Base-by-base conservation (phyloP, 202 grass and related monocot species). In the Brachypodium distachyon region DNA sequence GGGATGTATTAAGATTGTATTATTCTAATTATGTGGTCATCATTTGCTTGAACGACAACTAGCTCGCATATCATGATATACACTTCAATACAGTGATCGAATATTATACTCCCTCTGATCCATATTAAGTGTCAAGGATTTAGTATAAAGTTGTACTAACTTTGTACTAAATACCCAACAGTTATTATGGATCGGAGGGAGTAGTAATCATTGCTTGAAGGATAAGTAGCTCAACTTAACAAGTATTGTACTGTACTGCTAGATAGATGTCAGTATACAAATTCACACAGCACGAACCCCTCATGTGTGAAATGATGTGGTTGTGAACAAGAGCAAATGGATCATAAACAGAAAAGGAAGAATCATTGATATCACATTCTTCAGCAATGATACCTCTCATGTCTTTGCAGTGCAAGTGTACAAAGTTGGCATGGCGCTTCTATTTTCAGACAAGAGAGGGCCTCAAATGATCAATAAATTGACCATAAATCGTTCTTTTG, bases 1-100 rank as follows among this genome's bases (percentile, higher is more conserved):
- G 57, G 77, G 14, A 68, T 50, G 27, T 76, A 32, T 27, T 71
- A 80, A 49, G 23, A 80, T 49, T 51, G 32, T 29, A 56, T 50
- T 38, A 55, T 12, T 72, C 64, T 48, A n/a, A n/a, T n/a, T n/a
- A n/a, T n/a, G n/a, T n/a, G n/a, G n/a, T n/a, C n/a, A n/a, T n/a
- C n/a, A n/a, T n/a, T n/a, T n/a, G n/a, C n/a, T n/a, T n/a, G n/a
- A n/a, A n/a, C n/a, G n/a, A 77, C 42, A 54, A 26, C 18, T 38
- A 56, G 28, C 36, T n/a, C n/a, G n/a, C 19, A 55, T 38, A 76
- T 16, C 11, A 70, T 74, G 67, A 32, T 46, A 54, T 9, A 79
- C 39, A 51, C 2, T 73, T 52, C 22, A 72, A 42, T 31, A 32
- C 51, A 80, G 12, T 57, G 17, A 18, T 49, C 66, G 49, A 28